Evolutionary conservation across 2,329 filamentous ascomycete genomes (phyloP).

Genomic region (Claviceps lovelessii): DNA sequence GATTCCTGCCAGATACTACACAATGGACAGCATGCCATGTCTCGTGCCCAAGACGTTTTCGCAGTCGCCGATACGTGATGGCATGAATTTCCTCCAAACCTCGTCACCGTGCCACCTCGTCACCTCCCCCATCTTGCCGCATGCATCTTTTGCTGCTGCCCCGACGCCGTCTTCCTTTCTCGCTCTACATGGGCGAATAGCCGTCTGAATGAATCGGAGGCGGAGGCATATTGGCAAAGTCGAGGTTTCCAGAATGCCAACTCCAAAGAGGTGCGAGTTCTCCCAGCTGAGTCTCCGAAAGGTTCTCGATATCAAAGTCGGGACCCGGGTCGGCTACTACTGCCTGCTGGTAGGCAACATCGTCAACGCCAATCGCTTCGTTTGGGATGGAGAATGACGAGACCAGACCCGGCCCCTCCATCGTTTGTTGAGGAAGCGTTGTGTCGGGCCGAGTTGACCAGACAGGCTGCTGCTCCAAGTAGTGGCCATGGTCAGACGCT

Average conservation of each 20-base stretch:
- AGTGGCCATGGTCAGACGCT: background rate
- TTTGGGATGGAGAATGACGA: background rate
- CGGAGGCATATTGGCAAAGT: conserved; percentile 3
- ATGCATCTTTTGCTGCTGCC: no score
- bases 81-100: no score
- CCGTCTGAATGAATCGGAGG: background rate
- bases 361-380: background rate
- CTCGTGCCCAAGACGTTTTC: no score
- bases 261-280: conserved; percentile 12
- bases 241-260: conserved; percentile 12
- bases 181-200: background rate
- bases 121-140: no score
- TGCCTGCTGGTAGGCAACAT: background rate
- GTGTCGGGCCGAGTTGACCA: conserved; percentile 1
- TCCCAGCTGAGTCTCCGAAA: conserved; percentile 11
- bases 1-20: no score
- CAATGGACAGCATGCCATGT: no score
- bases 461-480: background rate
- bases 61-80: no score
- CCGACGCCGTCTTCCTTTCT: no score
- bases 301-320: conserved; percentile 10
- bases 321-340: background rate
- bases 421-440: background rate
- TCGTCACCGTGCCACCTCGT: no score
- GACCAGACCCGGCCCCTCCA: conserved; percentile 1